Conservation (phyloP, 2,329 filamentous ascomycete species). For the Epichloe sp. region DNA sequence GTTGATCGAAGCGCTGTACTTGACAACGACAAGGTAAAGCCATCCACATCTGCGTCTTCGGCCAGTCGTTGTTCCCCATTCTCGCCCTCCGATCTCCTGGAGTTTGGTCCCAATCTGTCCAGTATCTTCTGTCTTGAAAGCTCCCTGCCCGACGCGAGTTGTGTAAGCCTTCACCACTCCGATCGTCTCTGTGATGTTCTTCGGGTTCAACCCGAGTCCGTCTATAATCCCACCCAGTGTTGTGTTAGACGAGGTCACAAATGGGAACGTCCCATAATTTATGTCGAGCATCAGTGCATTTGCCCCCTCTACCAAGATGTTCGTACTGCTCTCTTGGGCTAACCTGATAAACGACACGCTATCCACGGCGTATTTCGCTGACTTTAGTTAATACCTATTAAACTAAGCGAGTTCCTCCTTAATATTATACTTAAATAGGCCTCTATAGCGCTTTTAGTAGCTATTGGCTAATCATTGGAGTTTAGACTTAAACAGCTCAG, state of each 20-base stretch:
- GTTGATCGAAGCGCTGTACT: constrained; percentile 47
- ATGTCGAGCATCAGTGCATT: constrained; percentile 51
- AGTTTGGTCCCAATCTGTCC: constrained; percentile 27
- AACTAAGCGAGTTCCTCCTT: constrained; percentile 56
- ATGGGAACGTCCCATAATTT: constrained; percentile 31
- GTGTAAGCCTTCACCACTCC: constrained; percentile 3
- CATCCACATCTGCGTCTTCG: constrained; percentile 46
- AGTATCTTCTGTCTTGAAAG: constrained; percentile 9
- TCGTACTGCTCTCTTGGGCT: constrained; percentile 43
- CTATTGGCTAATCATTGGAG: constrained; percentile 46
- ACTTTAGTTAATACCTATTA: constrained; percentile 40
- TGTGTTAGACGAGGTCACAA: constrained; percentile 14
- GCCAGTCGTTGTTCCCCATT: constrained; percentile 37
- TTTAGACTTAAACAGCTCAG: constrained; percentile 51
- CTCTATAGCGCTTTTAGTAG: constrained; percentile 54
- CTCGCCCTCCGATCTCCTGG: constrained; percentile 33
- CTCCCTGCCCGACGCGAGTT: constrained; percentile 7
- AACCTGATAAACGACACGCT: constrained; percentile 49
- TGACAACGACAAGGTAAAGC: constrained; percentile 51
- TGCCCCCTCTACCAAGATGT: constrained; percentile 57
- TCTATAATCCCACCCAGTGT: constrained; percentile 14
- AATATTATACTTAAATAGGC: constrained; percentile 50
- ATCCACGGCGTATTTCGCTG: constrained; percentile 50
- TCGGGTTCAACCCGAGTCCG: constrained; percentile 27
- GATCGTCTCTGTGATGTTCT: constrained; percentile 30